phyloP scores from a whole-genome alignment of 176 grass and related monocot genomes.

The Hordeum marinum region DNA sequence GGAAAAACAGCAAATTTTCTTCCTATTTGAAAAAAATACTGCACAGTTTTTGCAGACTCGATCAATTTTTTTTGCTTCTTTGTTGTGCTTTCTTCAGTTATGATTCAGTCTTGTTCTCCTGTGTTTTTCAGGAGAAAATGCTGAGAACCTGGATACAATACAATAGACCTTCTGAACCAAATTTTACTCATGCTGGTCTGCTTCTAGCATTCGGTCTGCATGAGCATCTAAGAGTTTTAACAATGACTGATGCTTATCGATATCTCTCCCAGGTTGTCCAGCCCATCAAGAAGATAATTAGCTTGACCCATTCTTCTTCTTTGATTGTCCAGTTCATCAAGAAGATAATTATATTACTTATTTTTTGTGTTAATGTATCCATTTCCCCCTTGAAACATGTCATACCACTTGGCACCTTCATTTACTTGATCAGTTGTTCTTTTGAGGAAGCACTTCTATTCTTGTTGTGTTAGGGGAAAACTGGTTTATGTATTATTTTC shows the following conservation, averaged over 20 bases:
- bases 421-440: background rate
- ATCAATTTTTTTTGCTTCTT: background rate
- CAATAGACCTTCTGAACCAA: slow-evolving; percentile 89
- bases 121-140: slow-evolving; percentile 79
- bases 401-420: background rate
- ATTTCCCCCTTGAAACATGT: background rate
- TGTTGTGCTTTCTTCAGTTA: slow-evolving; percentile 18
- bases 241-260: slow-evolving; percentile 78
- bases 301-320: slow-evolving; percentile 15
- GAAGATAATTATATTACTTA: background rate
- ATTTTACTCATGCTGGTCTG: slow-evolving; percentile 87
- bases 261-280: slow-evolving; percentile 80
- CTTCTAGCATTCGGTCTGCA: slow-evolving; percentile 96
- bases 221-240: slow-evolving; percentile 72
- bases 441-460: background rate
- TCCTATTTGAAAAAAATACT: background rate
- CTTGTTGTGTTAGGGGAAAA: background rate
- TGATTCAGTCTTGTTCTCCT: slow-evolving; percentile 20
- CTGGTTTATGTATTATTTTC: background rate
- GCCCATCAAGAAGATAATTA: background rate
- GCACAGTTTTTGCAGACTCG: slow-evolving; percentile 2
- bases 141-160: slow-evolving; percentile 96
- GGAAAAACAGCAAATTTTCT: background rate
- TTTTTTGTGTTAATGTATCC: background rate
- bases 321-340: background rate